Base-by-base conservation (phyloP, 2,329 filamentous ascomycete genomes). In the Cadophora sp. region DNA sequence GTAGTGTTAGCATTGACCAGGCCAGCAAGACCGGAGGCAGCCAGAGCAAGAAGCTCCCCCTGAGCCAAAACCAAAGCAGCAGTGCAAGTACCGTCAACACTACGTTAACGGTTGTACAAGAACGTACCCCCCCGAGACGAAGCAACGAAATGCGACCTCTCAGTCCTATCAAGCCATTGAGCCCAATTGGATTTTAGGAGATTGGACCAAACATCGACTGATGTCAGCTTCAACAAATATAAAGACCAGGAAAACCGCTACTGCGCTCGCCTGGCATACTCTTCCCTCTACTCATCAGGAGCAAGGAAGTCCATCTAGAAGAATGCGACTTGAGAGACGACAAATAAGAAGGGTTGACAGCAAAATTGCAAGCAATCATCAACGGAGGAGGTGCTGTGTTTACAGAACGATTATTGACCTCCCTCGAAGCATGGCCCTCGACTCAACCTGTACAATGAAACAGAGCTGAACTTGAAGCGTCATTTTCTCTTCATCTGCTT, bases 81-180 rank as follows among this genome's bases (percentile, higher is more conserved):
- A 76, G 34, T 34, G 31, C 83, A 50, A 79, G 77, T 53, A 74
- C 75, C 14, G 66, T 72, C 50, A 75, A 66, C 60, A 76, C 76
- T 9, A 73, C 71, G 31, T 69, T 76, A 46, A 76, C 74, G 26
- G 66, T 74, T 40, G 70, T 73, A 22, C 65, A 74, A 31, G 71
- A 75, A 34, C 68, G 70, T 55, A 70, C 72, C 14, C 73, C 74
- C 12, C 69, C 73, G 24, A 71, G 70, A 48, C 62, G 50, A 60
- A 74, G 67, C 64, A 63, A 61, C 22, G 72, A 75, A 60, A 73
- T 79, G 71, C 71, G 76, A 53, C 87, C 87, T 2, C 77, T 91
- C 43, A 91, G 89, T 68, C 89, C 89, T 4, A 90, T 91, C 75
- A 88, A 89, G 77, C 89, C 89, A 51, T 79, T 91, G 58, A 91